These are phyloP conservation scores for Xylariaceae sp. DNA, from an alignment of 2,329 filamentous ascomycete species.

Conservation along the genomic window DNA sequence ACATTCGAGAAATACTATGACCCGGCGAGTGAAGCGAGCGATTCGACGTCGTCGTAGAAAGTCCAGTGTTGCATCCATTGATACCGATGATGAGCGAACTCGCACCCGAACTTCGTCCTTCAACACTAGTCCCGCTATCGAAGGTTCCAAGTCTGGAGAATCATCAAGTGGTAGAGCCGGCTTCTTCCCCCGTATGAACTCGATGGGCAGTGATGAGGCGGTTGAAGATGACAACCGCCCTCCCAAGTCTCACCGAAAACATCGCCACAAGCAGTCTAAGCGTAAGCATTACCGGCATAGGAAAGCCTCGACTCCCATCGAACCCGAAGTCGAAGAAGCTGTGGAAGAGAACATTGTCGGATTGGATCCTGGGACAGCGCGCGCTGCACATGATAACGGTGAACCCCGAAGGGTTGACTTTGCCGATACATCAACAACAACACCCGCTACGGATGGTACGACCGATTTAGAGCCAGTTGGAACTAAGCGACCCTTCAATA, in stretches of 20 bases:
- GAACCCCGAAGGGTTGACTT: conserved; percentile 58
- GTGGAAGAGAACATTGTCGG: conserved; percentile 32
- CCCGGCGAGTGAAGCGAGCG: conserved; percentile 70
- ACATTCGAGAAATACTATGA: conserved; percentile 58
- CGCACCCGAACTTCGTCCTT: conserved; percentile 40
- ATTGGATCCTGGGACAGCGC: conserved; percentile 18
- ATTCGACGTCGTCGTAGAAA: conserved; percentile 72
- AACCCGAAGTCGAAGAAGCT: conserved; percentile 20
- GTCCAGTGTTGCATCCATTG: conserved; percentile 68
- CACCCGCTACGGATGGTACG: conserved; percentile 23
- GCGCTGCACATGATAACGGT: conserved; percentile 25
- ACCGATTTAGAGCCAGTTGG: conserved; percentile 25
- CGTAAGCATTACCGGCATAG: conserved; percentile 39
- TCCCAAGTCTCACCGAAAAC: conserved; percentile 35
- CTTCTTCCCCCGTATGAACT: conserved; percentile 34
- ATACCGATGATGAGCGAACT: conserved; percentile 40
- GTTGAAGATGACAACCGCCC: conserved; percentile 38
- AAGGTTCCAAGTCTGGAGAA: conserved; percentile 38
- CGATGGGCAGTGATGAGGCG: conserved; percentile 41
- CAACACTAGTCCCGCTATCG: conserved; percentile 32
- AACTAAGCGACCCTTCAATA: conserved; percentile 47
- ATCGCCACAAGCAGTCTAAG: conserved; percentile 39
- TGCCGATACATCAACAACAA: conserved; percentile 31
- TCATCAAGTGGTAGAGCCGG: conserved; percentile 33
- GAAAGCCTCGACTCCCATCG: conserved; percentile 20